Base-by-base conservation (phyloP, 2,329 filamentous ascomycete species). In the Arthrobotrys megalospora region DNA sequence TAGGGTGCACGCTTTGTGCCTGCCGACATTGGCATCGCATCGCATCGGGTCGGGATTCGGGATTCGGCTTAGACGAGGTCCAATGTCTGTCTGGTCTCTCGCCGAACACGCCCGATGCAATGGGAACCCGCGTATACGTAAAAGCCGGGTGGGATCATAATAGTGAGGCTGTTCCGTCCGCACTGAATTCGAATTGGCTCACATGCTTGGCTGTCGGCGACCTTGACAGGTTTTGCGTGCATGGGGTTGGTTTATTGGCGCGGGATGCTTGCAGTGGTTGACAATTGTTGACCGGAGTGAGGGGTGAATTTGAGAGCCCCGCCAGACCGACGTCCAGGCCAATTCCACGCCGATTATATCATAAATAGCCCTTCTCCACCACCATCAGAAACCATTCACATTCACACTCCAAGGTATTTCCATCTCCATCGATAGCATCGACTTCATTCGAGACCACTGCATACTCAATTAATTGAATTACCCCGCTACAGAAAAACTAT, bases 11-110 rank as follows among this genome's bases (percentile, higher is more conserved):
- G 36, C 48, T 55, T 41, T 12, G 45, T 63, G 21, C 55, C 67
- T 71, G 67, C 67, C 67, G 34, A 24, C 48, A 58, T 34, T 58
- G 50, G 65, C 36, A 68, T 47, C 16, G 21, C 14, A n/a, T n/a
- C 34, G 32, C 43, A 68, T 68, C 52, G 71, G 64, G 52, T 76
- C 71, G 63, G 58, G 48, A 70, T 70, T 69, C 65, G 64, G 71
- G 53, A 76, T 69, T 76, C 64, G 53, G 64, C 16, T 41, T 43
- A 53, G 28, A 32, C 60, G 41, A 52, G 24, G 50, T 16, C 53
- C 47, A 12, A 36, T 16, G 10, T 43, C 10, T 32, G 6, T 38
- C 34, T 53, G 64, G 55, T 52, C 12, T 68, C 63, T 68, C 63
- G 63, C 62, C 71, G 71, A 63, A 68, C 52, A 53, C 19, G 38